phyloP scores from a whole-genome alignment of 768 basidiomycete genomes.

The Stropharia rugosoannulata region DNA sequence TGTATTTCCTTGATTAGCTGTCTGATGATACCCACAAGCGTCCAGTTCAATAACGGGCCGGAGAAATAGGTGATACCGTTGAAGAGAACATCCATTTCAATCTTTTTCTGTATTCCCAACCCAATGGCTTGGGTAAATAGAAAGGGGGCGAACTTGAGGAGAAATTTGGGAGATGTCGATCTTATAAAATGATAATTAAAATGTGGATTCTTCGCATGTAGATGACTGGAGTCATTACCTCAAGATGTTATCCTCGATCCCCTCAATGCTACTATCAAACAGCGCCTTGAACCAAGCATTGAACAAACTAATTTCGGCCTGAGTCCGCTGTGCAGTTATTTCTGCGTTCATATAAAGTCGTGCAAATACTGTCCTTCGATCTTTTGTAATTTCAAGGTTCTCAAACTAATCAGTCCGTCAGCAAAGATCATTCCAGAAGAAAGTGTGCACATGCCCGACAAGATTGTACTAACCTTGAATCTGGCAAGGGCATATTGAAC shows the following conservation, averaged over 20 bases:
- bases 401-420: conserved; percentile 41
- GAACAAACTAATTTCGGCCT: conserved; percentile 45
- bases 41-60: conserved; percentile 75
- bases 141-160: conserved; percentile 67
- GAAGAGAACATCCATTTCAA: conserved; percentile 66
- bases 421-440: conserved; percentile 8
- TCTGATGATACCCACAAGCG: conserved; percentile 70
- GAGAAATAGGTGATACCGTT: conserved; percentile 81
- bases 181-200: conserved; percentile 31
- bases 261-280: conserved; percentile 76
- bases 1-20: conserved; percentile 62
- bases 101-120: conserved; percentile 44
- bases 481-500: conserved; percentile 63
- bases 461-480: conserved; percentile 48
- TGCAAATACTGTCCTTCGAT: conserved; percentile 44
- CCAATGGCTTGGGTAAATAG: conserved; percentile 65
- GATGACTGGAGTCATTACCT: conserved; percentile 34
- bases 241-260: conserved; percentile 79
- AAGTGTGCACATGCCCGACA: conserved; percentile 13
- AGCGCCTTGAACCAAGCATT: conserved; percentile 73
- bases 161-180: conserved; percentile 65
- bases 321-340: conserved; percentile 39
- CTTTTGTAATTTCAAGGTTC: conserved; percentile 42
- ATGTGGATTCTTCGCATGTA: background rate
- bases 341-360: conserved; percentile 52